phyloP scores from a whole-genome alignment of 2,329 filamentous ascomycete genomes.

The Dichotomopilus funicola region DNA sequence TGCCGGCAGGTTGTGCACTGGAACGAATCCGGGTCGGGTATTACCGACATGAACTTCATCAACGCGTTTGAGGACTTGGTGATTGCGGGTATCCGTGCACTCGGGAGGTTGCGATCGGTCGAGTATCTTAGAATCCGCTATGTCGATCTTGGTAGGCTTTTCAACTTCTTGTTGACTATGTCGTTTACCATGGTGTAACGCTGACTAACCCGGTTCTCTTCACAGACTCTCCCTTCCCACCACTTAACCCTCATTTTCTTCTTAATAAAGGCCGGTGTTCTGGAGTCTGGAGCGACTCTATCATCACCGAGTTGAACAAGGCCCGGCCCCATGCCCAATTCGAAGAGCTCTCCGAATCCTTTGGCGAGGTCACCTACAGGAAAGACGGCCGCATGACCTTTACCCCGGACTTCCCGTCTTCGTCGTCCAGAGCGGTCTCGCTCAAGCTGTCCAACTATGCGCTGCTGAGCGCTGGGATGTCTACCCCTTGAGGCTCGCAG shows the following conservation, averaged over 20 bases:
- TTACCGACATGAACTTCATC: constrained; percentile 67
- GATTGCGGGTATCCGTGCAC: constrained; percentile 53
- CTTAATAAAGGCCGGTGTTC: constrained; percentile 54
- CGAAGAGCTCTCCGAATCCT: constrained; percentile 56
- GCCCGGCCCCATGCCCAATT: constrained; percentile 54
- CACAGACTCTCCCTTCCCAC: constrained; percentile 60
- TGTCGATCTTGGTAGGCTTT: constrained; percentile 57
- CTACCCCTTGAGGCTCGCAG: constrained; percentile 25
- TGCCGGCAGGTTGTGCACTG: constrained; percentile 51
- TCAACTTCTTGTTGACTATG: neutral
- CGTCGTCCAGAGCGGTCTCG: constrained; percentile 46
- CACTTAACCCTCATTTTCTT: constrained; percentile 67
- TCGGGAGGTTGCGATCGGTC: constrained; percentile 53
- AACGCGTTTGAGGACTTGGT: constrained; percentile 64
- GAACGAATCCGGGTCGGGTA: constrained; percentile 61
- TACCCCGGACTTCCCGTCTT: constrained; percentile 48
- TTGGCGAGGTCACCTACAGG: constrained; percentile 52
- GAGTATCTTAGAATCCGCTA: constrained; percentile 65
- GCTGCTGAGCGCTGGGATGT: constrained; percentile 38
- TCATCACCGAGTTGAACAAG: constrained; percentile 53
- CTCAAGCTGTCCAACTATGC: constrained; percentile 53
- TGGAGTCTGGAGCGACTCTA: constrained; percentile 66
- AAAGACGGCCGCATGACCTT: constrained; percentile 55
- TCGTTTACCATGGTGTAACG: neutral
- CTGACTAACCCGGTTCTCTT: neutral